Evolutionary conservation across 257 asterid species (phyloP), one percentile per base, ranked within the genome.

Genomic region (Penstemon barbatus): DNA sequence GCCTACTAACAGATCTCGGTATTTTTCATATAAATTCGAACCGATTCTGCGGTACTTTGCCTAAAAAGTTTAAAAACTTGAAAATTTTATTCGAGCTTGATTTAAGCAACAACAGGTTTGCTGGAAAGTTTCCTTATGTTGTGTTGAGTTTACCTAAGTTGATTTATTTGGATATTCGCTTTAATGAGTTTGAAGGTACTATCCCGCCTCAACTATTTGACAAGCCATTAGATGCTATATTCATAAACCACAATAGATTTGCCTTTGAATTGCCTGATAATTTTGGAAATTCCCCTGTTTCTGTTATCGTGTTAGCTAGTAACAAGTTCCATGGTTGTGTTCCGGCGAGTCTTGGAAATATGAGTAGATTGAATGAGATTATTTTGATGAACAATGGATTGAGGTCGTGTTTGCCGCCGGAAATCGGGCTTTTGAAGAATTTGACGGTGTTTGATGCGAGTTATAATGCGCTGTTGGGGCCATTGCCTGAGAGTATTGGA

Each of bases 231-330:
- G 97, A 90, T 44, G 97, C 97, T 1, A 88, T 90, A 3, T 90
- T 90, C 72, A 90, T 90, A 51, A 90, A 90, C 55, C 86, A 90
- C 74, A 90, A 90, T 68, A 72, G 97, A 44, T 90, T 90, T 51
- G 43, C 79, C 38, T 90, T 90, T 18, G 97, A 88, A 73, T 72
- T 88, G 77, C 97, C 97, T 0, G 97, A 86, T 33, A 90, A 90
- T 67, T 90, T 90, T 15, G 97, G 97, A 0, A 90, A 90, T 71
- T 90, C 97, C 4, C 97, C 97, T 18, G 97, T 90, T 3, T 90
- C 97, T 0, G 97, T 90, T 19, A 86, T 90, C 49, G 97, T 90
- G 2, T 46, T 90, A 12, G 96, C 96, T 2, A 85, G 81, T 75
- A 90, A 90, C 65, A 82, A 74, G 44, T 90, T 90, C 72, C 97